phyloP scores from a whole-genome alignment of 768 basidiomycete species.

The Naematelia aurantialba region DNA sequence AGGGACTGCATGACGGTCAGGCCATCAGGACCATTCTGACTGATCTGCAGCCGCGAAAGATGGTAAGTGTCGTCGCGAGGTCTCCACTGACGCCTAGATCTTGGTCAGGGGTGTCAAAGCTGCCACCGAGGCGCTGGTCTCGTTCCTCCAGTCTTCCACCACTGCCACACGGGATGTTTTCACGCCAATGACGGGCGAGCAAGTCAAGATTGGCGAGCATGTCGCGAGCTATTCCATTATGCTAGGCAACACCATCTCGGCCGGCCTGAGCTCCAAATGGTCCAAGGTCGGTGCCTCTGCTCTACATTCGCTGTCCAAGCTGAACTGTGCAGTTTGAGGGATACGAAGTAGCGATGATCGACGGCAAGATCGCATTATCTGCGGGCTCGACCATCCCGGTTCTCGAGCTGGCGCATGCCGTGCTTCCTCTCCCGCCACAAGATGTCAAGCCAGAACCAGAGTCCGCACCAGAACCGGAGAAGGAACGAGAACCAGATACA shows the following conservation, averaged over 20 bases:
- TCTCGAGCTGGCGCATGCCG: slow-evolving; percentile 61
- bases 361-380: slow-evolving; percentile 77
- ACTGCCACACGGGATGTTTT: slow-evolving; percentile 91
- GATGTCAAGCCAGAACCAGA: slow-evolving; percentile 12
- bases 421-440: slow-evolving; percentile 10
- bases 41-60: slow-evolving; percentile 90
- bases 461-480: slow-evolving; percentile 35
- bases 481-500: not conserved
- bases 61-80: slow-evolving; percentile 57
- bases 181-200: slow-evolving; percentile 71
- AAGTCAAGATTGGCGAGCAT: slow-evolving; percentile 87
- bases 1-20: slow-evolving; percentile 92
- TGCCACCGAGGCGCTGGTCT: slow-evolving; percentile 69
- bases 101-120: slow-evolving; percentile 72
- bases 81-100: slow-evolving; percentile 58
- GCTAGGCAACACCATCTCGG: slow-evolving; percentile 81
- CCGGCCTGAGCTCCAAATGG: slow-evolving; percentile 64
- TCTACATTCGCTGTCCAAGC: not conserved
- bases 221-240: slow-evolving; percentile 92
- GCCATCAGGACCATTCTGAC: slow-evolving; percentile 95
- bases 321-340: slow-evolving; percentile 74
- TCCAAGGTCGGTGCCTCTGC: slow-evolving; percentile 64
- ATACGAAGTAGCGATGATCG: slow-evolving; percentile 90
- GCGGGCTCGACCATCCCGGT: slow-evolving; percentile 84
- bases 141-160: slow-evolving; percentile 75